These are phyloP conservation scores for Myriosclerotinia scirpicola DNA, from an alignment of 2,329 filamentous ascomycete species.

Conservation along the genomic window DNA sequence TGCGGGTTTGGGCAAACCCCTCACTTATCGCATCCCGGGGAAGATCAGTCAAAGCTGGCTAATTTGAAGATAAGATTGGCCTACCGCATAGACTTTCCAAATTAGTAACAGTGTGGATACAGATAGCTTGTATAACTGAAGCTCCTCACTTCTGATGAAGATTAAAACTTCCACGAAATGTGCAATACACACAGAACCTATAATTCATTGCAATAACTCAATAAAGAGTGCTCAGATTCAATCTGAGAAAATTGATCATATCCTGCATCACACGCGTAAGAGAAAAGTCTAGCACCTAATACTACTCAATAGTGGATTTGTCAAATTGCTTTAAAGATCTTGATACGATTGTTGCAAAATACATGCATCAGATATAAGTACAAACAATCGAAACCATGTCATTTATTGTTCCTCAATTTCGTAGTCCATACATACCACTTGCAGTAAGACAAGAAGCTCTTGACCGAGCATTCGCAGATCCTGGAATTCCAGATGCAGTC, in stretches of 20 bases:
- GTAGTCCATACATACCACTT: constrained; percentile 9
- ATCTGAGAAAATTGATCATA: too few species aligned
- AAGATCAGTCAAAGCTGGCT: background rate
- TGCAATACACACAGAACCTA: background rate
- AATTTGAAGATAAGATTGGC: background rate
- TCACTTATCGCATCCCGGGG: background rate
- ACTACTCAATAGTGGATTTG: too few species aligned
- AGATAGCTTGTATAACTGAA: background rate
- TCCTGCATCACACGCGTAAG: too few species aligned
- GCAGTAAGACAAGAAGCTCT: constrained; percentile 15
- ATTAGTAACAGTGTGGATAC: background rate
- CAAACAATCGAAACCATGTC: background rate
- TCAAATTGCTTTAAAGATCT: too few species aligned
- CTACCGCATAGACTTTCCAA: constrained; percentile 9
- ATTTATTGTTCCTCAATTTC: constrained; percentile 4
- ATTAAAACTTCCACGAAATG: background rate
- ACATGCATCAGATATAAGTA: too few species aligned
- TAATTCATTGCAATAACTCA: too few species aligned
- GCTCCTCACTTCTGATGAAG: background rate
- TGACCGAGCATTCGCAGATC: constrained; percentile 7
- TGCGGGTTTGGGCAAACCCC: too few species aligned
- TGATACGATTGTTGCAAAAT: too few species aligned
- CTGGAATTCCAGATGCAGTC: constrained; percentile 8
- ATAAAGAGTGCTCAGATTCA: too few species aligned
- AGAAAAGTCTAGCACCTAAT: too few species aligned